These are phyloP conservation scores for Oryza australiensis DNA, from an alignment of 176 grass and related monocot species.

Conservation along the genomic window DNA sequence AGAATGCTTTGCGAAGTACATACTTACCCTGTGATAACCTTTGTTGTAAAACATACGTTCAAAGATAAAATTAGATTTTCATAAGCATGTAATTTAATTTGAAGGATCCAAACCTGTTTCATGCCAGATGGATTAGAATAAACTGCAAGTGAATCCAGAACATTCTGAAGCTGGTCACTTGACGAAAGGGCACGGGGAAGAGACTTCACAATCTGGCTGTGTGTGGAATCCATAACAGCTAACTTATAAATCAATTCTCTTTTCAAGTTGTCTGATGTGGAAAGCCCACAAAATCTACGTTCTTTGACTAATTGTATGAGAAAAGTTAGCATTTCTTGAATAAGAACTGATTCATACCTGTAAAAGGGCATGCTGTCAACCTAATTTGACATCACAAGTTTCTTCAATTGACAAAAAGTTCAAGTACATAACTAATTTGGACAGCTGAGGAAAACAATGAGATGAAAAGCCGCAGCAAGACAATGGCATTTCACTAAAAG, in stretches of 20 bases:
- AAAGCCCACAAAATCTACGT: conserved; percentile 86
- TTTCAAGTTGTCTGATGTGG: conserved; percentile 81
- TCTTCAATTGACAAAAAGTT: conserved; percentile 10
- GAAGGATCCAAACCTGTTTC: conserved; percentile 79
- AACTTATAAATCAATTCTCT: conserved; percentile 91
- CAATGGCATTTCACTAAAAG: not conserved
- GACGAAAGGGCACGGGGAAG: conserved; percentile 82
- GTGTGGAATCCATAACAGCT: conserved; percentile 78
- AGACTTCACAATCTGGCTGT: conserved; percentile 89
- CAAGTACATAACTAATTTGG: conserved; percentile 20
- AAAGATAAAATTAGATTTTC: conserved; percentile 1
- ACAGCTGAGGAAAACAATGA: not conserved
- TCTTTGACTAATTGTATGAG: conserved; percentile 97
- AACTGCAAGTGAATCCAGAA: conserved; percentile 79
- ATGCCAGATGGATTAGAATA: conserved; percentile 98
- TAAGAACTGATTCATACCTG: conserved; percentile 85
- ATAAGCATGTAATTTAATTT: conserved; percentile 17
- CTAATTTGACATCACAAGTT: not conserved
- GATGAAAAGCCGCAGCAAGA: conserved; percentile 15
- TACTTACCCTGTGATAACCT: conserved; percentile 75
- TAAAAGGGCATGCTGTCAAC: conserved; percentile 37
- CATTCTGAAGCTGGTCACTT: conserved; percentile 76
- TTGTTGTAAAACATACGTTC: conserved; percentile 1
- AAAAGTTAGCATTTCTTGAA: conserved; percentile 93
- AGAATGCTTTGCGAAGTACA: conserved; percentile 75